Evolutionary conservation across 2,329 filamentous ascomycete species (phyloP), one percentile per base, ranked within the genome.

Genomic region (Lecanosticta acicola): DNA sequence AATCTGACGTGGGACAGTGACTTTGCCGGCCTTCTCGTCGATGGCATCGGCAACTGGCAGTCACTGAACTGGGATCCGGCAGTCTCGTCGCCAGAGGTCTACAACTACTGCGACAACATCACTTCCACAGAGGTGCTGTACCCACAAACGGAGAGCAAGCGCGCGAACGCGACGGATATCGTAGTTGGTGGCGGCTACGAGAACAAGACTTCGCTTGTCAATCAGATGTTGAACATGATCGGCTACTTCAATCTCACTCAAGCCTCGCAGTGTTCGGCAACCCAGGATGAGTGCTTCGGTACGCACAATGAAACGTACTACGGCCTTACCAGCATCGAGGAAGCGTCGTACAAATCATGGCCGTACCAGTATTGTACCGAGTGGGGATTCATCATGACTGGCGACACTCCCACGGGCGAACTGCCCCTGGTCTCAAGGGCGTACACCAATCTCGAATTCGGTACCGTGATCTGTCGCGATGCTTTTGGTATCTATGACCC

Each of bases 381-480:
- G 74, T 93, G 85, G 86, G 87, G 87, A 8, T 93, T 80, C 66
- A 79, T 90, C 40, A 78, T 83, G 54, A 37, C 35, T 8, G 87
- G 87, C 39, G 82, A 81, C 19, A 80, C 82, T 0, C 87, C 87
- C 0, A 57, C 69, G 0, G 69, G 78, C 47, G 75, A 81, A 43
- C 74, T 83, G 1, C 83, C 87, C 0, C 66, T 94, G 4, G 72
- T 93, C 40, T 91, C 87, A 1, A 82, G 87, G 11, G 73, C 80
- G 3, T 71, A 87, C 29, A 40, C 38, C 21, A 77, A 82, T 50
- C 58, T 88, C 1, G 72, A 81, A 2, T 88, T 82, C 63, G 64
- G 72, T 2, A 79, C 77, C 0, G 64, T 75, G 3, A 71, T 82
- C 56, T 94, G 87, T 69, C 71, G 73, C 1, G 70, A 77, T 5